phyloP scores from a whole-genome alignment of 1,284 basidiomycete genomes.

The Ceratobasidium sp. region DNA sequence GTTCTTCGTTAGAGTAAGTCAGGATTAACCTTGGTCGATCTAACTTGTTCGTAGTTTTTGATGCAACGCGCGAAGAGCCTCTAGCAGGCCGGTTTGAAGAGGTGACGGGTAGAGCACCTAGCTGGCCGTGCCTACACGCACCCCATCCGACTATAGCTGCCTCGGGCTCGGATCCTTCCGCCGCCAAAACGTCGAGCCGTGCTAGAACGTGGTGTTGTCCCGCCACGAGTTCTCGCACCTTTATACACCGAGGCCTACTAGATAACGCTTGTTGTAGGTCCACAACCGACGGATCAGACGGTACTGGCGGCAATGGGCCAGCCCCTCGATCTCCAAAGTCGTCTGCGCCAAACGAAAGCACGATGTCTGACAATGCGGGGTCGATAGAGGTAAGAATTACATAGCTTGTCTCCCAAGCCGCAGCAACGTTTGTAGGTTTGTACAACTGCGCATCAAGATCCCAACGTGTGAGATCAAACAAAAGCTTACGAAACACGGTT shows the following conservation, averaged over 20 bases:
- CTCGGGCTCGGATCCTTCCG: conserved; percentile 10
- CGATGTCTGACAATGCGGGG: conserved; percentile 63
- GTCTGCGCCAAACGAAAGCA: conserved; percentile 85
- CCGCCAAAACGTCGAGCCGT: conserved; percentile 55
- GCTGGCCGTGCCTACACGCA: conserved; percentile 81
- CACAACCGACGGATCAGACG: conserved; percentile 48
- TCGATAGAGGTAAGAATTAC: conserved; percentile 65
- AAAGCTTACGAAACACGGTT: conserved; percentile 18
- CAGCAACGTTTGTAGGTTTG: conserved; percentile 62
- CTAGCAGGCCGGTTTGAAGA: conserved; percentile 43
- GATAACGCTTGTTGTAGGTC: conserved; percentile 49
- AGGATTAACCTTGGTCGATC: conserved; percentile 4
- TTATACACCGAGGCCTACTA: conserved; percentile 13
- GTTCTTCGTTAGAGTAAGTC: neutral
- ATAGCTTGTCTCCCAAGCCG: conserved; percentile 87
- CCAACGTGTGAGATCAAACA: neutral
- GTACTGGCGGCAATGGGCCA: conserved; percentile 53
- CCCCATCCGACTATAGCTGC: conserved; percentile 82
- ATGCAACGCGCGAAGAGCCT: neutral
- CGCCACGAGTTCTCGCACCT: conserved; percentile 62
- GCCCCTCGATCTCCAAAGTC: conserved; percentile 85
- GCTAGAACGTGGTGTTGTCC: conserved; percentile 80
- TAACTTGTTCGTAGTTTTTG: conserved; percentile 45
- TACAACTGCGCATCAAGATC: neutral
- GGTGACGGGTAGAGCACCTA: conserved; percentile 61